A percentile compares a stretch with the other conserved stretches of the same genome.
Conservation (phyloP, 208 protist species). For the Leishmania major region DNA sequence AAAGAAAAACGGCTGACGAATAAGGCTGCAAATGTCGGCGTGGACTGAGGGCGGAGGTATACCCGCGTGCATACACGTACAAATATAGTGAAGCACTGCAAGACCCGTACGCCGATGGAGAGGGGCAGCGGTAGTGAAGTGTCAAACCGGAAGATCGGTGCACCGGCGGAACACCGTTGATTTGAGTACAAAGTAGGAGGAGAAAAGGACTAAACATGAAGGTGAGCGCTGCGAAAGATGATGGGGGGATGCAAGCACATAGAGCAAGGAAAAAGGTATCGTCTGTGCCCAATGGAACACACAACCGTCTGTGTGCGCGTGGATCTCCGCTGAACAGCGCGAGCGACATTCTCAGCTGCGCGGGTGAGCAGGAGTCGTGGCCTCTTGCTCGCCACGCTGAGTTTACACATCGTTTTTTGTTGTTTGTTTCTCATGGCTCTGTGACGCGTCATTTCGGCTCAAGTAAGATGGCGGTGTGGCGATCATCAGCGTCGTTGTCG, state of each 20-base stretch:
- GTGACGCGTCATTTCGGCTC: not conserved
- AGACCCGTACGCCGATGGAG: not conserved
- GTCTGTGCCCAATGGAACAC: not conserved
- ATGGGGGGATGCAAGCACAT: not conserved
- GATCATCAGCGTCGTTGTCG: not conserved
- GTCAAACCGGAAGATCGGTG: not conserved
- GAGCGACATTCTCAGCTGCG: not conserved
- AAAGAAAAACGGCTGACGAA: not conserved
- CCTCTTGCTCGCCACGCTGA: too few relatives aligned
- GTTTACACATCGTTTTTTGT: not conserved
- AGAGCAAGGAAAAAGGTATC: not conserved
- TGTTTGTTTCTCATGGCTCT: not conserved
- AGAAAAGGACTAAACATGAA: not conserved
- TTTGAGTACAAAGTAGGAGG: not conserved
- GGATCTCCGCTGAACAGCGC: not conserved
- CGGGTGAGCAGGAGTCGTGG: not conserved
- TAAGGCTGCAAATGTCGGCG: not conserved
- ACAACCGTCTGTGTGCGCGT: conserved; percentile 7
- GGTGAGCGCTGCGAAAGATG: not conserved
- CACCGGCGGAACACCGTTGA: conserved; percentile 1
- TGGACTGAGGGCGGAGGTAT: not conserved
- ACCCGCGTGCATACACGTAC: not conserved
- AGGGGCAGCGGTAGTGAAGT: not conserved
- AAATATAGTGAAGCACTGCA: not conserved
- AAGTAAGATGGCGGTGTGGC: not conserved